Evolutionary conservation across 805 yeast genomes (phyloP).

Genomic region (Torulaspora delbrueckii): DNA sequence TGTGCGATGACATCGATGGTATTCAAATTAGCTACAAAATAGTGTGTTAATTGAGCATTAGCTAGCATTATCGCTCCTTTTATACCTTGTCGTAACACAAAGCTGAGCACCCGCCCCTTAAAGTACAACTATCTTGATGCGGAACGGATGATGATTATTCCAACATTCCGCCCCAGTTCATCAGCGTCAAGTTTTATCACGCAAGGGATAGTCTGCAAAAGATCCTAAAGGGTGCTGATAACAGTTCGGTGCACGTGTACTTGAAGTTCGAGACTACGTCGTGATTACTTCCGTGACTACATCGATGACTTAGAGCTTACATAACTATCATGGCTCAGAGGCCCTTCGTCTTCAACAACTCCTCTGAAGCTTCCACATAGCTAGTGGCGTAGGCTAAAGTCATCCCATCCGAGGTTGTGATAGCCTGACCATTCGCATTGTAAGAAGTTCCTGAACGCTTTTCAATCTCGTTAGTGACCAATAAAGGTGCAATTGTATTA

Average conservation of each 20-base stretch:
- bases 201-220: no score
- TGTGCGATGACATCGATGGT: not conserved
- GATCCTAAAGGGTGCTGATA: no score
- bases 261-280: no score
- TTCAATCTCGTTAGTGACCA: conserved; percentile 33
- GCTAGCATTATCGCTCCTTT: not conserved
- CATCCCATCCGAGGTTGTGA: conserved; percentile 30
- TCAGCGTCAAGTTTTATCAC: no score
- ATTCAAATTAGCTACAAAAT: not conserved
- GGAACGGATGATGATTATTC: no score
- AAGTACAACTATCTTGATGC: no score
- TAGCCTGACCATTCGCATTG: conserved; percentile 30
- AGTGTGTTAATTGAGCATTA: not conserved
- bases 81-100: no score
- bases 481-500: conserved; percentile 28
- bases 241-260: no score
- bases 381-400: conserved; percentile 30
- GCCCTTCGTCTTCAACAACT: conserved; percentile 21
- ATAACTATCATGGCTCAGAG: not conserved
- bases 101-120: no score
- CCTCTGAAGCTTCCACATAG: conserved; percentile 26
- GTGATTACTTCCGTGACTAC: no score
- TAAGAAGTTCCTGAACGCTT: conserved; percentile 31
- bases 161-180: no score
- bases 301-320: no score